Conservation (phyloP, 352 stramenopile genomes). For the Phytophthora macrochlamydospora region DNA sequence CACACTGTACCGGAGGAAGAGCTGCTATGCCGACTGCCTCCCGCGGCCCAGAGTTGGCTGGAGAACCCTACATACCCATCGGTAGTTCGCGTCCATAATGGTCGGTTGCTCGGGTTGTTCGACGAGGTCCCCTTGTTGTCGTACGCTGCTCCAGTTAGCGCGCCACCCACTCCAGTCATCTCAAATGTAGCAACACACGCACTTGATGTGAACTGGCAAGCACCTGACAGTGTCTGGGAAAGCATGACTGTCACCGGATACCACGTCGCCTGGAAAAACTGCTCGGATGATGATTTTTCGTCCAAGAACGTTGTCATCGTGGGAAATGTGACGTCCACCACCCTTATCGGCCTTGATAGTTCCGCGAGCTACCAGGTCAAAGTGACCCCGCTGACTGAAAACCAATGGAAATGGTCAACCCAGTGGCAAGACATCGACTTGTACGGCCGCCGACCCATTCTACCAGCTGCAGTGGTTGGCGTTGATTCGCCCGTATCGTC, state of each 20-base stretch:
- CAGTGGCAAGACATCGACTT: slow-evolving; percentile 81
- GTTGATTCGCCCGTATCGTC: slow-evolving; percentile 42
- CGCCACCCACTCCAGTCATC: slow-evolving; percentile 40
- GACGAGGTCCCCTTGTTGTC: slow-evolving; percentile 67
- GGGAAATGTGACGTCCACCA: slow-evolving; percentile 93
- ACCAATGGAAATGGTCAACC: slow-evolving; percentile 35
- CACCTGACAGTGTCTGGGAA: slow-evolving; percentile 66
- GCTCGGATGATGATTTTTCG: slow-evolving; percentile 34
- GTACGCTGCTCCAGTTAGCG: slow-evolving; percentile 57
- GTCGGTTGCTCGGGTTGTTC: slow-evolving; percentile 55
- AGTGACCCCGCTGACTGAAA: slow-evolving; percentile 80
- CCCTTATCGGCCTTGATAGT: slow-evolving; percentile 67
- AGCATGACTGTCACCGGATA: slow-evolving; percentile 88
- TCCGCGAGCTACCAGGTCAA: slow-evolving; percentile 77
- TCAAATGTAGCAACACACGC: slow-evolving; percentile 81
- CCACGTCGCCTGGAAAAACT: slow-evolving; percentile 61
- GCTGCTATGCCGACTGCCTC: slow-evolving; percentile 80
- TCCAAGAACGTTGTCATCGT: slow-evolving; percentile 46
- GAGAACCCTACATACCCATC: slow-evolving; percentile 48
- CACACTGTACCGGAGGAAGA: slow-evolving; percentile 62
- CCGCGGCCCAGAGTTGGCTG: slow-evolving; percentile 35
- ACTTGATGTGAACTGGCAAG: slow-evolving; percentile 85
- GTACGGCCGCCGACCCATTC: slow-evolving; percentile 70
- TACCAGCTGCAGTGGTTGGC: slow-evolving; percentile 65
- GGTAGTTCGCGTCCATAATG: slow-evolving; percentile 68